Evolutionary conservation across 2,329 filamentous ascomycete species (phyloP).

Genomic region (Sporothrix brunneoviolacea): DNA sequence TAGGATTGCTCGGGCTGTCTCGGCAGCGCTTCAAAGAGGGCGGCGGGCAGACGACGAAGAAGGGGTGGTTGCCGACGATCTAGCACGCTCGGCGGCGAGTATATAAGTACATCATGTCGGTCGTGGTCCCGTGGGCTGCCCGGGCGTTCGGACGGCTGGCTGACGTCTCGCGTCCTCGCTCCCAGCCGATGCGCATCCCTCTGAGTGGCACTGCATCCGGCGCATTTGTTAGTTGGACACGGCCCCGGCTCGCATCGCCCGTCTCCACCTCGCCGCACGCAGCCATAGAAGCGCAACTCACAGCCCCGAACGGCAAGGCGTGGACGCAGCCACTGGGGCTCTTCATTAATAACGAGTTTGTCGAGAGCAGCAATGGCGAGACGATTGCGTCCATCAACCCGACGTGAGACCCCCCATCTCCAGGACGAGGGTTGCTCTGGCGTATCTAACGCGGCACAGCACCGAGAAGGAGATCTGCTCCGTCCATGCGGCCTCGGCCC

Average conservation of each 20-base stretch:
- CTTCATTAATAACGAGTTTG: conserved; percentile 79
- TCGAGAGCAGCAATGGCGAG: conserved; percentile 57
- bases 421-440: too few species aligned
- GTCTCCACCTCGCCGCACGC: neutral
- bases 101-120: neutral
- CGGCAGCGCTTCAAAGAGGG: too few species aligned
- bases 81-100: too few species aligned
- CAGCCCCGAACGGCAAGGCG: conserved; percentile 66
- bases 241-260: too few species aligned
- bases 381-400: conserved; percentile 65
- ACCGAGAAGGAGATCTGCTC: conserved; percentile 61
- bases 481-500: conserved; percentile 59
- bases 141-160: neutral
- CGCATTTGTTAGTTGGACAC: too few species aligned
- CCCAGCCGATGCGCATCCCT: neutral
- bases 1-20: too few species aligned
- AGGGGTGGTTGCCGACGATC: too few species aligned
- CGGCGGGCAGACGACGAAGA: too few species aligned
- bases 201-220: neutral
- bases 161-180: neutral
- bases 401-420: conserved; percentile 49
- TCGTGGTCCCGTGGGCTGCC: neutral
- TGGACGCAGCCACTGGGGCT: conserved; percentile 70
- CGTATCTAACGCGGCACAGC: too few species aligned
- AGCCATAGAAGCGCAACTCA: conserved; percentile 49